A percentile compares a stretch with the other conserved stretches of the same genome.
phyloP scores from a whole-genome alignment of 2,329 filamentous ascomycete species.

The Claviceps cyperi region DNA sequence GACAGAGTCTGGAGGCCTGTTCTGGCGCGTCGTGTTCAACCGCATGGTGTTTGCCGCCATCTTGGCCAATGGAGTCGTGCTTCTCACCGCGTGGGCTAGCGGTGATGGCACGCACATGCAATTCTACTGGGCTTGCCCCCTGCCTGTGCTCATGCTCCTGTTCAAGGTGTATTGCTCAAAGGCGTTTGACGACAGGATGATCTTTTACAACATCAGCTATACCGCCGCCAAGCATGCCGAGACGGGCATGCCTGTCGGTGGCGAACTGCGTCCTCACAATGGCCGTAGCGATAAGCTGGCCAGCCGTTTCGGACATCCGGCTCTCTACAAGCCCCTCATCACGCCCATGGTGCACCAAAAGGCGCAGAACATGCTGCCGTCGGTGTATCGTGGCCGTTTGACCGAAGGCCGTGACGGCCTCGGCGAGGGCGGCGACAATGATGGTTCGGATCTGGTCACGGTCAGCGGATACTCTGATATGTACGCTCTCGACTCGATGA shows the following conservation, averaged over 20 bases:
- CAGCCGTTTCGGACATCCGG: conserved; percentile 77
- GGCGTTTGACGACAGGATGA: conserved; percentile 63
- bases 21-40: conserved; percentile 87
- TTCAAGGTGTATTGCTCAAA: conserved; percentile 79
- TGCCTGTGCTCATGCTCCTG: conserved; percentile 61
- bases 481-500: conserved; percentile 70
- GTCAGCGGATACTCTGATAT: conserved; percentile 70
- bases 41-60: conserved; percentile 74
- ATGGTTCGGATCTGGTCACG: conserved; percentile 39
- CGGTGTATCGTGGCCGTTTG: conserved; percentile 71
- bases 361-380: conserved; percentile 72
- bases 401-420: conserved; percentile 27
- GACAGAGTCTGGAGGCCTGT: conserved; percentile 84
- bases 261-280: conserved; percentile 27
- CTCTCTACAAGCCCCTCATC: conserved; percentile 74
- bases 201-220: conserved; percentile 62
- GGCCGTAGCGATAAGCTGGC: conserved; percentile 54
- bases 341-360: conserved; percentile 93
- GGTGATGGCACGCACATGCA: conserved; percentile 44
- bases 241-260: conserved; percentile 21
- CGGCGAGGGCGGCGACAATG: conserved; percentile 35
- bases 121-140: conserved; percentile 55
- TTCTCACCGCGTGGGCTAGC: conserved; percentile 58
- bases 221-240: conserved; percentile 32
- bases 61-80: conserved; percentile 64